Conservation (phyloP, 768 basidiomycete genomes). For the Lentinus tigrinus region DNA sequence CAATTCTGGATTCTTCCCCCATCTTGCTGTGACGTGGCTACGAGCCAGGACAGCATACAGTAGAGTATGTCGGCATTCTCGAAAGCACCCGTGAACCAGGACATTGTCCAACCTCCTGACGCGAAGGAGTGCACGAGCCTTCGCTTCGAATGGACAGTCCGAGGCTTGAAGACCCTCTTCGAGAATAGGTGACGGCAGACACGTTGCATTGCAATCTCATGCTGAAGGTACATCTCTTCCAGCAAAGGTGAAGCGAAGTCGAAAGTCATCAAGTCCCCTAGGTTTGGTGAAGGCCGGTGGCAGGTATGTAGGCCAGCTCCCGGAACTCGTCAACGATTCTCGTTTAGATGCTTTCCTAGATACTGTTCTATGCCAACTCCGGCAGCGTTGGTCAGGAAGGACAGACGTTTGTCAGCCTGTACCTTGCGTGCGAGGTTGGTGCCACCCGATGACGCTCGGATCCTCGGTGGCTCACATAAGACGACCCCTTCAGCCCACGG, state of each 20-base stretch:
- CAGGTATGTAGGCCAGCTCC: conserved; percentile 45
- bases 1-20: no score
- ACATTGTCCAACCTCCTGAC: not conserved
- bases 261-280: conserved; percentile 71
- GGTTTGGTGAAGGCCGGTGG: conserved; percentile 78
- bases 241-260: conserved; percentile 77
- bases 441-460: not conserved
- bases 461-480: not conserved
- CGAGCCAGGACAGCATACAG: no score
- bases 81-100: not conserved
- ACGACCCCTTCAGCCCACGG: conserved; percentile 56
- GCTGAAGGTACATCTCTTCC: not conserved
- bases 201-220: no score
- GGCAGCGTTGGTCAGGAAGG: conserved; percentile 57
- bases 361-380: conserved; percentile 83
- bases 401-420: conserved; percentile 67
- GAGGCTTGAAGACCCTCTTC: conserved; percentile 68
- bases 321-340: conserved; percentile 11
- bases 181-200: conserved; percentile 54
- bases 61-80: no score
- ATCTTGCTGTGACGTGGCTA: no score
- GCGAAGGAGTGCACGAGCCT: conserved; percentile 51
- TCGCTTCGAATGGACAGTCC: conserved; percentile 78
- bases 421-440: conserved; percentile 78
- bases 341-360: conserved; percentile 37